These are phyloP conservation scores for Chrysoporthe puriensis DNA, from an alignment of 2,329 filamentous ascomycete species.

Conservation along the genomic window DNA sequence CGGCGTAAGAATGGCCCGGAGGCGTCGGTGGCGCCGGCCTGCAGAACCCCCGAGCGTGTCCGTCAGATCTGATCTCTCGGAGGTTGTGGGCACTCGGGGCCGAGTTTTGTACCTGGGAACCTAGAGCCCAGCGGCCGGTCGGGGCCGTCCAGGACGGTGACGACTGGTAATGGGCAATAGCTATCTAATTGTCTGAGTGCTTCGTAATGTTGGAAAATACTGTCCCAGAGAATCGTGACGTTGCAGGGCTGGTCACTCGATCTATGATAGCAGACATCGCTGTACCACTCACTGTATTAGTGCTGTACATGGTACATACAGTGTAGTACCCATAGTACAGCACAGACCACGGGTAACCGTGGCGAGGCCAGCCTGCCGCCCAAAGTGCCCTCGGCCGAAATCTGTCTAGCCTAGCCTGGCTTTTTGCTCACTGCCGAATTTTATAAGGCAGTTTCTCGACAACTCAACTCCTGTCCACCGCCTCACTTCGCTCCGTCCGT, in stretches of 20 bases:
- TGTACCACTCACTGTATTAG: no score
- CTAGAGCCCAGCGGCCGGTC: neutral
- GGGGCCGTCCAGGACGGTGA: no score
- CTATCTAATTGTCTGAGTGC: neutral
- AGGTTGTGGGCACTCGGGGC: neutral
- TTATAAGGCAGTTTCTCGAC: conserved; percentile 17
- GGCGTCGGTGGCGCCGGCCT: neutral
- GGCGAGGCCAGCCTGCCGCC: conserved; percentile 12
- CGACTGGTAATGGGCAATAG: no score
- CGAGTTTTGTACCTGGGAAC: neutral
- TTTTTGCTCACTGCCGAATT: conserved; percentile 20
- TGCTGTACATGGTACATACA: no score
- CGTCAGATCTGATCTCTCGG: neutral
- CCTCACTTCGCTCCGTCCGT: neutral
- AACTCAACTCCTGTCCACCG: conserved; percentile 1
- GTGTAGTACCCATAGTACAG: neutral
- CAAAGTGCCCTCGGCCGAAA: conserved; percentile 26
- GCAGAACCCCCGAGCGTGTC: neutral
- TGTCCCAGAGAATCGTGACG: no score
- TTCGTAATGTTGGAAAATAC: neutral
- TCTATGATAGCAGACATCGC: no score
- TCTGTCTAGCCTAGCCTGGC: conserved; percentile 29
- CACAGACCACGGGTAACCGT: neutral
- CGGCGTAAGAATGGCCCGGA: neutral
- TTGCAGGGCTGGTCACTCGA: no score